Evolutionary conservation across 495 filamentous ascomycete species (phyloP), one percentile per base, ranked within the genome.

Genomic region (Talaromyces thailandensis): DNA sequence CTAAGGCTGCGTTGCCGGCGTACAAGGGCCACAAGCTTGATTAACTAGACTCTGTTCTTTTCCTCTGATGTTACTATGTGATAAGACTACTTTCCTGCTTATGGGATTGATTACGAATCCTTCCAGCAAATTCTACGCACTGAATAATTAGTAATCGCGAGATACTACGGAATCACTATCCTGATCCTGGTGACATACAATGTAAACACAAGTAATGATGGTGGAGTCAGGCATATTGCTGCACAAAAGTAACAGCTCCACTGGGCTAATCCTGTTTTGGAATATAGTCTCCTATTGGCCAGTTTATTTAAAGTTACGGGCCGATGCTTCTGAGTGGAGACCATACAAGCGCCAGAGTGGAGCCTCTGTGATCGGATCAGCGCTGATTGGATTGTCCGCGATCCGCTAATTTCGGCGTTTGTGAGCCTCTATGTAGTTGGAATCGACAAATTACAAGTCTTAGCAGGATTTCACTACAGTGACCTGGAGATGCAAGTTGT

Each of bases 231-330:
- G 18, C 18, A 48, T 18, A 48, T 6, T 21, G 5, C 43, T 48
- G 43, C 18, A 48, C 43, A 48, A 45, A n/a, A n/a, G 37, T 9
- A n/a, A 43, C 43, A 48, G 43, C 21, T 24, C 26, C 51, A 52
- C 8, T 14, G 51, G n/a, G 14, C 55, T 57, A 57, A 12, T 23
- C 55, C 55, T 23, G 9, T 31, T 57, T 18, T 6, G 55, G 55
- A 31, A 6, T 57, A 57, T 57, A 11, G 55, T 57, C 55, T 57
- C 55, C 29, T 18, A 57, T 57, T 57, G 55, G 55, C 16, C 14
- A 23, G 3, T 2, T 2, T 28, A 16, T 12, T 55, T 55, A 55
- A 28, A 55, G 51, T 55, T 55, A 26, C 51, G 51, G 21, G 26
- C 26, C 37, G n/a, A 3, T n/a, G 4, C 1, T n/a, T 2, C n/a